These are phyloP conservation scores for Elsinoe arachidis DNA, from an alignment of 2,329 filamentous ascomycete species.

Conservation along the genomic window DNA sequence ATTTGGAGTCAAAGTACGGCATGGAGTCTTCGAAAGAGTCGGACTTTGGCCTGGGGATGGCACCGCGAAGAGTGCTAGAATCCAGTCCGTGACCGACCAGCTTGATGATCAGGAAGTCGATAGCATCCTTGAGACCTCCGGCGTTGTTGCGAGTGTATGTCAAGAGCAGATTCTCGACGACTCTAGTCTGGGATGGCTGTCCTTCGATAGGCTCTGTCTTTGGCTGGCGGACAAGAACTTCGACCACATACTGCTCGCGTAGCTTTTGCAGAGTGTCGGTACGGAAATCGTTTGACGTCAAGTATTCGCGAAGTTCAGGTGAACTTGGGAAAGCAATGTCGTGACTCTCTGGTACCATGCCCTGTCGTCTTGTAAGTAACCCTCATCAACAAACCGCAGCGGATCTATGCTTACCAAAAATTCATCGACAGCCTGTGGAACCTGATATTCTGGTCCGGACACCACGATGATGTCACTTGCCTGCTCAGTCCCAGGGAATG, in stretches of 20 bases:
- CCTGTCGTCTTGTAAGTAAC: slow-evolving; percentile 42
- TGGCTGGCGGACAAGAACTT: slow-evolving; percentile 59
- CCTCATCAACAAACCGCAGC: not conserved
- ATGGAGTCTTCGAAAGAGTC: slow-evolving; percentile 97
- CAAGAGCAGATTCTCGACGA: slow-evolving; percentile 39
- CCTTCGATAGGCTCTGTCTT: slow-evolving; percentile 33
- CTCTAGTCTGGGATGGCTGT: slow-evolving; percentile 33
- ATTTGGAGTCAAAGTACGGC: slow-evolving; percentile 93
- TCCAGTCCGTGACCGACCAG: slow-evolving; percentile 87
- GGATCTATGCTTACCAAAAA: slow-evolving; percentile 56
- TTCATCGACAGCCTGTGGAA: slow-evolving; percentile 91
- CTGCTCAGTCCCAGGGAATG: slow-evolving; percentile 94
- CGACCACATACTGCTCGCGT: slow-evolving; percentile 84
- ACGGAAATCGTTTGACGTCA: slow-evolving; percentile 72
- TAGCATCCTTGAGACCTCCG: slow-evolving; percentile 87
- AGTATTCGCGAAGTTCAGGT: slow-evolving; percentile 66
- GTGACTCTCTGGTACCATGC: slow-evolving; percentile 95
- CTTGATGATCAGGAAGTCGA: slow-evolving; percentile 82
- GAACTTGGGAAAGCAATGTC: slow-evolving; percentile 77
- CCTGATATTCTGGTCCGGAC: slow-evolving; percentile 95
- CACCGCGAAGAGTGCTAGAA: slow-evolving; percentile 74
- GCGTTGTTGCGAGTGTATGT: slow-evolving; percentile 93
- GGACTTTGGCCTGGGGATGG: slow-evolving; percentile 96
- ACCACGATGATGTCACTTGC: slow-evolving; percentile 94
- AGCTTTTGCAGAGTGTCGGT: slow-evolving; percentile 74